phyloP scores from a whole-genome alignment of 2,329 filamentous ascomycete genomes.

The Fusarium nanum region DNA sequence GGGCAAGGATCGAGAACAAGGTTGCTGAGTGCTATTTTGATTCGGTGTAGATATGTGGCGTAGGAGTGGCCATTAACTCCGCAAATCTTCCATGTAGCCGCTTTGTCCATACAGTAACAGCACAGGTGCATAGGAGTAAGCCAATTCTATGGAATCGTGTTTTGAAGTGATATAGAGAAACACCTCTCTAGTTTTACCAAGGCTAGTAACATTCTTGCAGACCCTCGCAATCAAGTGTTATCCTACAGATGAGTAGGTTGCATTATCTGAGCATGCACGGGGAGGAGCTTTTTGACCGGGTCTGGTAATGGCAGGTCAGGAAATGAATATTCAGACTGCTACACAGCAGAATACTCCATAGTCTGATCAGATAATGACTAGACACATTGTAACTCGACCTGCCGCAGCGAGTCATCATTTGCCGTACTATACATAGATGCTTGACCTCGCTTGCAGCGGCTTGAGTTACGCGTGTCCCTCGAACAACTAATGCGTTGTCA shows the following conservation, averaged over 20 bases:
- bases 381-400: neutral
- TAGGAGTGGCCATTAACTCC: conserved; percentile 17
- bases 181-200: neutral
- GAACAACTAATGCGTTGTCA: conserved; percentile 12
- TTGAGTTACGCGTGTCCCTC: conserved; percentile 43
- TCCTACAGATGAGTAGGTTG: neutral
- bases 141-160: neutral
- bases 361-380: conserved; percentile 3
- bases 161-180: neutral
- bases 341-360: conserved; percentile 2
- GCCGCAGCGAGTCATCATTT: neutral
- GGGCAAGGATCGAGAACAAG: conserved; percentile 1
- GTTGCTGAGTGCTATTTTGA: neutral
- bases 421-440: conserved; percentile 3
- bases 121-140: neutral
- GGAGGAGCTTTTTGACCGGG: neutral
- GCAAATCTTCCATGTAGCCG: neutral
- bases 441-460: conserved; percentile 38
- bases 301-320: neutral
- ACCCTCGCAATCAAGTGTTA: neutral
- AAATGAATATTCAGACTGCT: neutral
- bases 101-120: neutral
- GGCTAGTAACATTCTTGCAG: neutral
- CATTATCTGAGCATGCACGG: neutral
- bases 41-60: conserved; percentile 4